Percentiles rank a stretch among this genome's conserved stretches.
Conservation (phyloP, 176 grass and related monocot species). For the Dendrocalamus sinicus region DNA sequence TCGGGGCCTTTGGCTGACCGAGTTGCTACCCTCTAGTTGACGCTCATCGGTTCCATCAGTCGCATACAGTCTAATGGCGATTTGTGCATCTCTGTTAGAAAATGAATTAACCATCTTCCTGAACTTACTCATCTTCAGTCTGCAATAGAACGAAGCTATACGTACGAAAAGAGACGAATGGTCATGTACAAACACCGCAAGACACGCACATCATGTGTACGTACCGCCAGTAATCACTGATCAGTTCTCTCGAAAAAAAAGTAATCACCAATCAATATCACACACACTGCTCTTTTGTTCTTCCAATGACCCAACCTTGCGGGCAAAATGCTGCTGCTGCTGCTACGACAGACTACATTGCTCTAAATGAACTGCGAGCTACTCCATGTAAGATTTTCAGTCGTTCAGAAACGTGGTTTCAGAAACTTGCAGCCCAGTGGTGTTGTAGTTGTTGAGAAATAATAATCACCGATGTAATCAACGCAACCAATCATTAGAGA, state of each 20-base stretch:
- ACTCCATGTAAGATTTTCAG: background rate
- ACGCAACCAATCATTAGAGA: too few relatives aligned
- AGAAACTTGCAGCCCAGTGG: background rate
- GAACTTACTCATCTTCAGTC: background rate
- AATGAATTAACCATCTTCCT: background rate
- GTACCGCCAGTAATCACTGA: too few relatives aligned
- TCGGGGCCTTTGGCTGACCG: background rate
- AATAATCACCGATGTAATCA: too few relatives aligned
- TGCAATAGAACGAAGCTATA: too few relatives aligned
- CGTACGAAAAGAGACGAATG: too few relatives aligned
- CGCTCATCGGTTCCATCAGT: background rate
- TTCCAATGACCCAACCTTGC: background rate
- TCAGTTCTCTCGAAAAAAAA: too few relatives aligned
- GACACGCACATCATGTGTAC: background rate
- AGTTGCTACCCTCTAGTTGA: background rate
- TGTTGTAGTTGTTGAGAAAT: too few relatives aligned
- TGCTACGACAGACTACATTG: background rate
- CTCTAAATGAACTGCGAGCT: background rate
- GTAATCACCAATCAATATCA: too few relatives aligned
- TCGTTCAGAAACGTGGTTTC: background rate
- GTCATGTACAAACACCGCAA: too few relatives aligned
- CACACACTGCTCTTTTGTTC: background rate
- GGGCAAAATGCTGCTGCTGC: background rate
- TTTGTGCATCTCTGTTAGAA: background rate
- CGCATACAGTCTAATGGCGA: background rate